Evolutionary conservation across 2,329 filamentous ascomycete genomes (phyloP).

Genomic region (Fusarium sp.): DNA sequence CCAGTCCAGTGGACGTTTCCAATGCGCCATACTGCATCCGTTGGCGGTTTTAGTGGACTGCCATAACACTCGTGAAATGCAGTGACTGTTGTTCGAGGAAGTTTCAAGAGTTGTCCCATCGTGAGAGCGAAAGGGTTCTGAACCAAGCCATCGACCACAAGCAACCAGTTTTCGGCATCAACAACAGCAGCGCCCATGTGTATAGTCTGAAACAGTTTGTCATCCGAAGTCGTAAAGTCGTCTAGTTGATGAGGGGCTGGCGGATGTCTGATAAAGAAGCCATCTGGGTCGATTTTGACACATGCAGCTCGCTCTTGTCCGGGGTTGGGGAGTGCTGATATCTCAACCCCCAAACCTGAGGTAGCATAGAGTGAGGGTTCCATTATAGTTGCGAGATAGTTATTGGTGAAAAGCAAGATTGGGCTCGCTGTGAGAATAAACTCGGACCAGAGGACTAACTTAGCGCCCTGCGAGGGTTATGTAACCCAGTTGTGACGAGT

Average conservation of each 20-base stretch:
- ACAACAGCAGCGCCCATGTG: slow-evolving; percentile 19
- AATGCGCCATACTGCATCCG: background rate
- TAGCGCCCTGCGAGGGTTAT: background rate
- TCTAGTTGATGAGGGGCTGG: slow-evolving; percentile 1
- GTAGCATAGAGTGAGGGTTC: background rate
- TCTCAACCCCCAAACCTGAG: slow-evolving; percentile 38
- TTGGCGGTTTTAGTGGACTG: slow-evolving; percentile 7
- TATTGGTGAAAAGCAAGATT: no score
- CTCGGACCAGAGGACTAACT: background rate
- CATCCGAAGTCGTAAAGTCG: background rate
- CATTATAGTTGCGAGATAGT: background rate
- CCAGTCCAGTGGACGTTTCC: slow-evolving; percentile 18
- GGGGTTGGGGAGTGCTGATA: slow-evolving; percentile 2
- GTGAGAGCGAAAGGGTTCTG: background rate
- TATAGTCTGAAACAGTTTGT: slow-evolving; percentile 12
- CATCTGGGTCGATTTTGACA: background rate
- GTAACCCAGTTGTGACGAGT: background rate
- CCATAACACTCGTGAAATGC: slow-evolving; percentile 26
- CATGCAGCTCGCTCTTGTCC: slow-evolving; percentile 5
- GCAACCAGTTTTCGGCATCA: background rate
- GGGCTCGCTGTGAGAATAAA: background rate
- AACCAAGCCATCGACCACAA: slow-evolving; percentile 9
- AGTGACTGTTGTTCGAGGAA: background rate
- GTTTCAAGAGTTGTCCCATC: background rate
- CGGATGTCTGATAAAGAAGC: slow-evolving; percentile 7